A percentile compares a stretch with the other conserved stretches of the same genome.
Conservation (phyloP, 2,329 filamentous ascomycete species). For the Fonsecaea erecta region DNA sequence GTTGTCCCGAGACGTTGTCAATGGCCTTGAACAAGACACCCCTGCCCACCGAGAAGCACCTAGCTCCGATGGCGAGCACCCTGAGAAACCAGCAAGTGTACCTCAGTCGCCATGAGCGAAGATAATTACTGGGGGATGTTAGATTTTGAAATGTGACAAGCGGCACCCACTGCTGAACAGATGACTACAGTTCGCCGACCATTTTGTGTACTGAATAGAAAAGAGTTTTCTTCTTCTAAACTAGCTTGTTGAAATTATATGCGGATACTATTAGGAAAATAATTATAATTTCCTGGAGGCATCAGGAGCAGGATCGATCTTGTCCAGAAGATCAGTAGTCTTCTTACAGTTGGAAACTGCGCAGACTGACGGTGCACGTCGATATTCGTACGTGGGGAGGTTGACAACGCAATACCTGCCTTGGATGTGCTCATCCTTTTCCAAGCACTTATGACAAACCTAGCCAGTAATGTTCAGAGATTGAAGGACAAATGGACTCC, state of each 20-base stretch:
- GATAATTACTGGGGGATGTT: background rate
- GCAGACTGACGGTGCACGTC: too few species aligned
- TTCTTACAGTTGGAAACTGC: too few species aligned
- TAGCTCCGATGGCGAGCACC: constrained; percentile 24
- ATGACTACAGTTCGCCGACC: background rate
- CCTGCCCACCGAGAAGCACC: constrained; percentile 10
- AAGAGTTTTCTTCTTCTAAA: background rate
- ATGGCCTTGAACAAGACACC: constrained; percentile 42
- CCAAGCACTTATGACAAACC: background rate
- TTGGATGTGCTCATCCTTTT: too few species aligned
- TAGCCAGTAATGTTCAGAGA: background rate
- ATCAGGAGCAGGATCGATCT: background rate
- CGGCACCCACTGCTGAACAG: background rate
- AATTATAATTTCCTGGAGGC: background rate
- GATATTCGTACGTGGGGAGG: too few species aligned
- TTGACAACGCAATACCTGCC: too few species aligned
- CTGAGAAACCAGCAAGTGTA: constrained; percentile 12
- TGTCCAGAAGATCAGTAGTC: background rate
- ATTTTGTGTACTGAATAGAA: constrained; percentile 10
- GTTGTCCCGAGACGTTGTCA: constrained; percentile 71
- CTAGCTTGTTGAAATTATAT: background rate
- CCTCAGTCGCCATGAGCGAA: background rate
- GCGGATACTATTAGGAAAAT: background rate
- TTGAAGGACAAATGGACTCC: background rate
- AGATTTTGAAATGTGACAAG: background rate